Percentiles rank a stretch among this genome's conserved stretches.
Evolutionary conservation across 2,329 filamentous ascomycete species (phyloP).

Genomic region (Stenocarpella maydis): DNA sequence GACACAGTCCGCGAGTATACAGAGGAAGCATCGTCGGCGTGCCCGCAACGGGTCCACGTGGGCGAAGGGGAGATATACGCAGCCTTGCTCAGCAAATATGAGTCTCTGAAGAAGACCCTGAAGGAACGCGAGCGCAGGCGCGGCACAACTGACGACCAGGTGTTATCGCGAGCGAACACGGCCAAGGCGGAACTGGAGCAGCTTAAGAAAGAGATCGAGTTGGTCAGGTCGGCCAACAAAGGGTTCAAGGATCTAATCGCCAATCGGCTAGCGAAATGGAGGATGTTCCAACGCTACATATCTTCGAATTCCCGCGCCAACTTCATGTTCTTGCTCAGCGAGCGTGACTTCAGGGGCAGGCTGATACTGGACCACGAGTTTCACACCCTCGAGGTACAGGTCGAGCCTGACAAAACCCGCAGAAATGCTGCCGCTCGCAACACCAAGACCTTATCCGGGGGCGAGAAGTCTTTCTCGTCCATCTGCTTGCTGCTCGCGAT

Average conservation of each 20-base stretch:
- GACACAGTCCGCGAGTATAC: constrained; percentile 62
- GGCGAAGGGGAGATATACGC: constrained; percentile 69
- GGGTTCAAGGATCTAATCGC: constrained; percentile 67
- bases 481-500: constrained; percentile 92
- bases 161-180: constrained; percentile 58
- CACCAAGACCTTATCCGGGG: constrained; percentile 92
- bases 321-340: constrained; percentile 88
- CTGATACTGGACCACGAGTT: constrained; percentile 79
- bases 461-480: constrained; percentile 97
- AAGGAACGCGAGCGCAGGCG: constrained; percentile 63
- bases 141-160: constrained; percentile 72
- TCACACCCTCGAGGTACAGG: constrained; percentile 80
- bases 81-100: constrained; percentile 65
- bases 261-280: constrained; percentile 78
- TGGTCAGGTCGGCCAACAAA: constrained; percentile 51
- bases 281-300: constrained; percentile 82
- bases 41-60: constrained; percentile 65
- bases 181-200: constrained; percentile 51
- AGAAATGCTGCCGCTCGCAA: constrained; percentile 76
- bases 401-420: constrained; percentile 75
- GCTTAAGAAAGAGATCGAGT: constrained; percentile 53
- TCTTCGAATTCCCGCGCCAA: constrained; percentile 85
- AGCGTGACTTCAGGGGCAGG: constrained; percentile 86
- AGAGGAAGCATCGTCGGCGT: constrained; percentile 61
- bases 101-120: constrained; percentile 60